phyloP scores from a whole-genome alignment of 2,329 filamentous ascomycete species.

The Fusarium sp. region DNA sequence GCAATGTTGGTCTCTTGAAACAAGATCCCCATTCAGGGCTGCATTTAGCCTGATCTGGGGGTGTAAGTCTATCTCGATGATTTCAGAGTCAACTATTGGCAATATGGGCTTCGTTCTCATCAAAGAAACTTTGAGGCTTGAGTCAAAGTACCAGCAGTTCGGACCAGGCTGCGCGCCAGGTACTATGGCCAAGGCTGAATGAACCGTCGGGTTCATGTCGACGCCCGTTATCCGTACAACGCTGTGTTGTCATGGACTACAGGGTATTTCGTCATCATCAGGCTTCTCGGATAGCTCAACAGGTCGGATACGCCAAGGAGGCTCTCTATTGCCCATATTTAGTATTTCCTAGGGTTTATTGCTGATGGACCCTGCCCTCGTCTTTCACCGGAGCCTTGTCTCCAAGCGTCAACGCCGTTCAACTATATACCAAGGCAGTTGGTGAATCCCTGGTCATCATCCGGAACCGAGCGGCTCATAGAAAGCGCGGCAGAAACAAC shows the following conservation, averaged over 20 bases:
- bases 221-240: neutral
- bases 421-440: neutral
- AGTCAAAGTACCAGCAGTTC: slow-evolving; percentile 15
- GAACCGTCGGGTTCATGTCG: slow-evolving; percentile 4
- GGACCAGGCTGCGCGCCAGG: neutral
- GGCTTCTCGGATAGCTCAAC: neutral
- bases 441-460: neutral
- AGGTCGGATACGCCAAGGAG: neutral
- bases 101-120: neutral
- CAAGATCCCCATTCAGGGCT: neutral
- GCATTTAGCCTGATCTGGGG: slow-evolving; percentile 6
- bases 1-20: slow-evolving; percentile 24
- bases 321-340: neutral
- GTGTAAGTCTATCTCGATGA: slow-evolving; percentile 1
- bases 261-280: slow-evolving; percentile 4
- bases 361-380: neutral
- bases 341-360: neutral
- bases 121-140: neutral
- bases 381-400: neutral
- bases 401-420: neutral
- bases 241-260: neutral
- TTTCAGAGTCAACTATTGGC: neutral
- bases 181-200: slow-evolving; percentile 8
- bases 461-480: neutral
- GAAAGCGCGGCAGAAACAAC: neutral